Conservation (phyloP, 2,329 filamentous ascomycete genomes). For the Aspergillus caelatus region DNA sequence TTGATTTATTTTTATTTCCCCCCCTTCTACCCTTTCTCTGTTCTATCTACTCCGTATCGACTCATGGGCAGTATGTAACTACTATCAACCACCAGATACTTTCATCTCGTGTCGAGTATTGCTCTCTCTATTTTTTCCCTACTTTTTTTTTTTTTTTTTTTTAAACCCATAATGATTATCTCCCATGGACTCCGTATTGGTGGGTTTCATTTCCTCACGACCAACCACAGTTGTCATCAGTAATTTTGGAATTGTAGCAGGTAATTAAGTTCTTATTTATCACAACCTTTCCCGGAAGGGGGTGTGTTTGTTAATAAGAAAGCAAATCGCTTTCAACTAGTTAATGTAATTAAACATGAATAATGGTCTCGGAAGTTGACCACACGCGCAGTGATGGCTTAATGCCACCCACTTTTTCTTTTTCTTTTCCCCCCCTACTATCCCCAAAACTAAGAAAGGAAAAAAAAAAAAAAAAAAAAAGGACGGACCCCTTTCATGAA, state of each 20-base stretch:
- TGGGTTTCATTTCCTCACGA: not conserved
- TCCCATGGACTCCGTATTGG: not conserved
- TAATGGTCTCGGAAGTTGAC: not conserved
- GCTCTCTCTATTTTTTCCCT: not conserved
- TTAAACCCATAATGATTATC: not conserved
- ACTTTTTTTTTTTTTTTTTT: not conserved
- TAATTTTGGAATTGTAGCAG: not conserved
- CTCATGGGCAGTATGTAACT: not conserved
- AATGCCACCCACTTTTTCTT: not conserved
- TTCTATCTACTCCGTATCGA: not conserved
- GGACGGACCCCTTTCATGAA: not conserved
- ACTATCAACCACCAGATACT: no score
- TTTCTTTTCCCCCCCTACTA: not conserved
- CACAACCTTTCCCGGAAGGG: not conserved
- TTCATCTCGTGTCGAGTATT: not conserved
- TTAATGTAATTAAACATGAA: slow-evolving; percentile 2
- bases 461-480: not conserved
- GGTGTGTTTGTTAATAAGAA: not conserved
- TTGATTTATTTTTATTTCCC: no score
- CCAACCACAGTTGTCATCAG: not conserved
- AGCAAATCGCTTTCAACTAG: not conserved
- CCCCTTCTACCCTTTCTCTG: not conserved
- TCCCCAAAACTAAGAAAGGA: not conserved
- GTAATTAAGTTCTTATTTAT: slow-evolving; percentile 1
- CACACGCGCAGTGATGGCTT: not conserved